Percentiles rank a stretch among this genome's conserved stretches.
Evolutionary conservation across 768 basidiomycete genomes (phyloP).

Genomic region (Termitomyces sp.): DNA sequence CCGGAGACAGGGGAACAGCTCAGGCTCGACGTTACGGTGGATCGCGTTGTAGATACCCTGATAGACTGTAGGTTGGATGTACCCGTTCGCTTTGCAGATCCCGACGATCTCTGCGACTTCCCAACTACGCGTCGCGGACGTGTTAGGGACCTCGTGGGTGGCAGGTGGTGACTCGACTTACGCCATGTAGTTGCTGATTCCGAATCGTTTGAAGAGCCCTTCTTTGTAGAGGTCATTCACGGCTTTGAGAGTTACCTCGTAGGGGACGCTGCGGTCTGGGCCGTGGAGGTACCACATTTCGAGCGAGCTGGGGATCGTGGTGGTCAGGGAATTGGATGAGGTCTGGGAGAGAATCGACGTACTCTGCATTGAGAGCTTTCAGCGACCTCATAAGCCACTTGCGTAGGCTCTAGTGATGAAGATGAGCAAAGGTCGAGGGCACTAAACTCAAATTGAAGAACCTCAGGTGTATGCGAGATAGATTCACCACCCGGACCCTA

Average conservation of each 20-base stretch:
- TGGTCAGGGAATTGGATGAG: not conserved
- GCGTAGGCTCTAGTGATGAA: slow-evolving; percentile 37
- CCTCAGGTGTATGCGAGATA: slow-evolving; percentile 33
- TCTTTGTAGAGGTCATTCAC: slow-evolving; percentile 55
- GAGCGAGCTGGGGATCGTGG: slow-evolving; percentile 38
- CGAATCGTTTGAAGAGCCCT: slow-evolving; percentile 61
- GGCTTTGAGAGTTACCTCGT: slow-evolving; percentile 52
- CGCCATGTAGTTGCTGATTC: slow-evolving; percentile 62
- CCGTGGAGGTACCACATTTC: slow-evolving; percentile 58
- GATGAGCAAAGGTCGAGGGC: not conserved
- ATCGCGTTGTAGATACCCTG: slow-evolving; percentile 47
- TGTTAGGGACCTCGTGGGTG: not conserved
- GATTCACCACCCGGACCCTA: not conserved
- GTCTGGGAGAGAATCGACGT: slow-evolving; percentile 24
- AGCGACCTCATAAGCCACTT: slow-evolving; percentile 48
- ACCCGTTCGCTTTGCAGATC: slow-evolving; percentile 55
- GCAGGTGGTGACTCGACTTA: no score
- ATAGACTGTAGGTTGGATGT: slow-evolving; percentile 54
- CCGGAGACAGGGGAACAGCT: slow-evolving; percentile 54
- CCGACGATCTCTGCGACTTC: slow-evolving; percentile 56
- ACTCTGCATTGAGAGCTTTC: slow-evolving; percentile 42
- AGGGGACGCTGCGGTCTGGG: slow-evolving; percentile 57
- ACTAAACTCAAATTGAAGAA: not conserved
- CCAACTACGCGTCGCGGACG: slow-evolving; percentile 28
- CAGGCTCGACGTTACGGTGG: slow-evolving; percentile 39